A percentile compares a stretch with the other conserved stretches of the same genome.
These are phyloP conservation scores for Exophiala calicioides DNA, from an alignment of 2,329 filamentous ascomycete genomes.

Conservation along the genomic window DNA sequence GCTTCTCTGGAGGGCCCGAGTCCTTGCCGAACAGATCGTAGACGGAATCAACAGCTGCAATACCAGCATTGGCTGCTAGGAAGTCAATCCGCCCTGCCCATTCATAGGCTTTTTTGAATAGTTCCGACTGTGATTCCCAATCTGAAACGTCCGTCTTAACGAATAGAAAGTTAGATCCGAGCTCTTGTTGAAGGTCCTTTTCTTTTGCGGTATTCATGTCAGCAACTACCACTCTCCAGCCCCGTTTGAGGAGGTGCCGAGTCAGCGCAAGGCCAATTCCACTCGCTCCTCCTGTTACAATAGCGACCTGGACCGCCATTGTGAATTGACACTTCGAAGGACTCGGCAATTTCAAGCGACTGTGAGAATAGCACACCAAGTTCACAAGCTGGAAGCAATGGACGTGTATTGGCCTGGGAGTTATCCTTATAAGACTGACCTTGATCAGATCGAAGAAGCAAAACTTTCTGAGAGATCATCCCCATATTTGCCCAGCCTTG, in stretches of 20 bases:
- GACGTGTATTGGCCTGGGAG: no score
- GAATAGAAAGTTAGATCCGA: conserved; percentile 31
- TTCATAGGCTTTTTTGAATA: conserved; percentile 45
- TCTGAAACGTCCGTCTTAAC: conserved; percentile 45
- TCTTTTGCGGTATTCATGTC: conserved; percentile 17
- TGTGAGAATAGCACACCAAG: no score
- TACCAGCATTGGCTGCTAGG: conserved; percentile 51
- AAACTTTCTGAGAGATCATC: no score
- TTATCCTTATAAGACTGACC: no score
- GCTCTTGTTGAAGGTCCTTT: background rate
- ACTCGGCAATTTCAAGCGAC: no score
- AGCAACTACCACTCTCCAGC: conserved; percentile 46
- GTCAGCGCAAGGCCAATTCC: conserved; percentile 45
- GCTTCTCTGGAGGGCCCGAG: background rate
- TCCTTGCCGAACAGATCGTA: conserved; percentile 2
- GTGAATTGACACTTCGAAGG: conserved; percentile 25
- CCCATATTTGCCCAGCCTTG: no score
- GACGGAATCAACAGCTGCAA: conserved; percentile 1
- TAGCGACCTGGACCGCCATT: conserved; percentile 1
- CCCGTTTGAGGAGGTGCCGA: conserved; percentile 38
- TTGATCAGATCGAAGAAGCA: no score
- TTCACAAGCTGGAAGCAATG: no score
- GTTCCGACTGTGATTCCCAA: conserved; percentile 45
- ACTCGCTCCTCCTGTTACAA: conserved; percentile 28
- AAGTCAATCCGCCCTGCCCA: conserved; percentile 46